A percentile compares a stretch with the other conserved stretches of the same genome.
These are phyloP conservation scores for Blastobotrys elegans DNA, from an alignment of 1,139 yeast genomes.

Conservation along the genomic window DNA sequence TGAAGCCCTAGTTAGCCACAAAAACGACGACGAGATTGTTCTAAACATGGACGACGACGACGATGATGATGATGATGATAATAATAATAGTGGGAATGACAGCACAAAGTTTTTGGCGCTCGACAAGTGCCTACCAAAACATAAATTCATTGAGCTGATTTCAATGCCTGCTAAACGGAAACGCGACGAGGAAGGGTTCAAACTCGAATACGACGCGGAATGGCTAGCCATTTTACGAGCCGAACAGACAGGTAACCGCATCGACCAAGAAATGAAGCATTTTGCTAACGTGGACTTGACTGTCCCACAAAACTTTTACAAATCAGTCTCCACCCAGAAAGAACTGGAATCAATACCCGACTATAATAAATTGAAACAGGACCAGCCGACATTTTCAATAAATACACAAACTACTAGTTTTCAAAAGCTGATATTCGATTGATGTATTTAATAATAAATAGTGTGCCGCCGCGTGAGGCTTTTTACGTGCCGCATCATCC, in stretches of 20 bases:
- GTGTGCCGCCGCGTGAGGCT: too few species aligned
- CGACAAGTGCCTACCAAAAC: conserved; percentile 71
- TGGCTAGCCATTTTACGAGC: conserved; percentile 38
- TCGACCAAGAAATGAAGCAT: conserved; percentile 1
- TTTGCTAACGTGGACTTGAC: neutral
- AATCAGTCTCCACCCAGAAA: neutral
- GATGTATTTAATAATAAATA: too few species aligned
- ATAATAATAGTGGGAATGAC: conserved; percentile 6
- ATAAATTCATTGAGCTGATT: conserved; percentile 48
- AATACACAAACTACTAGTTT: neutral
- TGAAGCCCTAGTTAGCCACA: conserved; percentile 48
- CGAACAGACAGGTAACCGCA: conserved; percentile 16
- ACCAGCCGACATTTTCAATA: neutral
- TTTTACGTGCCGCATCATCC: too few species aligned
- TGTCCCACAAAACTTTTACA: conserved; percentile 18
- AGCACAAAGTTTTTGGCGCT: conserved; percentile 67
- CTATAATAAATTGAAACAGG: neutral
- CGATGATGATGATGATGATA: neutral
- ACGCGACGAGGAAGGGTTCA: neutral
- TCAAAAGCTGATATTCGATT: neutral
- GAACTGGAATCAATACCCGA: neutral
- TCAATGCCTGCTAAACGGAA: conserved; percentile 32
- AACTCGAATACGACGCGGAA: conserved; percentile 32
- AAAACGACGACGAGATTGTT: conserved; percentile 39
- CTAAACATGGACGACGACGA: conserved; percentile 35